Evolutionary conservation across 2,329 filamentous ascomycete species (phyloP).

Genomic region (Lachnellula occidentalis): DNA sequence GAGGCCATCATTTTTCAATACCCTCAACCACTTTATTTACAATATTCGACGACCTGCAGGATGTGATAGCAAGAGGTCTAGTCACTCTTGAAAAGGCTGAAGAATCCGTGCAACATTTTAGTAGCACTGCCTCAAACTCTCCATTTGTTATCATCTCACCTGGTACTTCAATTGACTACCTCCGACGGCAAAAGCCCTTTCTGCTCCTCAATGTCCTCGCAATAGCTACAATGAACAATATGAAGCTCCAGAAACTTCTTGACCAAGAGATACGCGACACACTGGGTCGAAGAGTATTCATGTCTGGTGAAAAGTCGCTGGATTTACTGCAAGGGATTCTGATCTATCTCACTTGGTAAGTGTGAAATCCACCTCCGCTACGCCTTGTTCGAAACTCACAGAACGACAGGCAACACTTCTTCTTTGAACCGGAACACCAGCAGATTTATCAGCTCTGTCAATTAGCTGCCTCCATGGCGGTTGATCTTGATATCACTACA

Average conservation of each 20-base stretch:
- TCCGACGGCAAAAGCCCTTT: conserved; percentile 43
- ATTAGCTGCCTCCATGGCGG: conserved; percentile 22
- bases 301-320: conserved; percentile 48
- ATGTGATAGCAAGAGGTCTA: background rate
- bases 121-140: background rate
- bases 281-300: conserved; percentile 49
- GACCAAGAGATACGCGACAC: conserved; percentile 55
- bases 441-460: conserved; percentile 26
- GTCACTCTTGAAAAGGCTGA: conserved; percentile 3
- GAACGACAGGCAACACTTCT: conserved; percentile 16
- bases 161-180: conserved; percentile 41
- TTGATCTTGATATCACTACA: conserved; percentile 21
- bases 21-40: background rate
- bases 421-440: conserved; percentile 22
- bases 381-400: background rate
- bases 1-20: background rate
- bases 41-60: conserved; percentile 32
- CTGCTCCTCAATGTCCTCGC: conserved; percentile 49
- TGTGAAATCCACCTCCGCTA: background rate
- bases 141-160: conserved; percentile 18
- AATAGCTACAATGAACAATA: conserved; percentile 42
- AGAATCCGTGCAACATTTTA: background rate
- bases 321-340: conserved; percentile 52
- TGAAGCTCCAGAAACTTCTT: conserved; percentile 48
- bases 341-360: conserved; percentile 52